Evolutionary conservation across 2,329 filamentous ascomycete genomes (phyloP).

Genomic region (Phyllosticta citrichinensis): DNA sequence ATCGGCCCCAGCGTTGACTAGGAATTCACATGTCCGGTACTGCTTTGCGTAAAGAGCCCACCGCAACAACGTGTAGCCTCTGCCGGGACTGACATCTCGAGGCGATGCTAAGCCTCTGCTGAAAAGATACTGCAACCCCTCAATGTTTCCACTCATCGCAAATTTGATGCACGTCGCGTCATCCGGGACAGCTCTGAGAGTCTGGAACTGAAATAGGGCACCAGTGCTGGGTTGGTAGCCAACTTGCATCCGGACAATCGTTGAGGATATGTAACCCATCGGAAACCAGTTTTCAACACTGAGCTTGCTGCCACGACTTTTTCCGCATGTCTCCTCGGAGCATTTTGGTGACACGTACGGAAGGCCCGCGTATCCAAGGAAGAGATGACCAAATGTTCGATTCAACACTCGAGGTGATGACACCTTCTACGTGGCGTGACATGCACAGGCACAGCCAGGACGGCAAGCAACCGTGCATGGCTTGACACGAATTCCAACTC

Average conservation of each 20-base stretch:
- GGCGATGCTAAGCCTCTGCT: conserved; percentile 21
- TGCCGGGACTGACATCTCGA: conserved; percentile 22
- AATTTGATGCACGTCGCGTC: conserved; percentile 21
- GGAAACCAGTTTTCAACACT: conserved; percentile 27
- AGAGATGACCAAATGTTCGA: conserved; percentile 8
- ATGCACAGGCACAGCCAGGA: conserved; percentile 15
- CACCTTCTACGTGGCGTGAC: conserved; percentile 16
- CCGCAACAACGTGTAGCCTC: conserved; percentile 25
- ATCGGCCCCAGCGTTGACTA: conserved; percentile 22
- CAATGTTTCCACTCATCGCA: conserved; percentile 22
- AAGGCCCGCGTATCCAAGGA: conserved; percentile 21
- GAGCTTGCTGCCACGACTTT: conserved; percentile 15
- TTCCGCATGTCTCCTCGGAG: conserved; percentile 15
- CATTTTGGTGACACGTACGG: conserved; percentile 19
- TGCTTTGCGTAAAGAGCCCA: conserved; percentile 27
- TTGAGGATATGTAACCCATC: conserved; percentile 16
- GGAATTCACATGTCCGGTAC: conserved; percentile 21
- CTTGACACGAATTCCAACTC: conserved; percentile 10
- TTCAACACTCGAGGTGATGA: conserved; percentile 1
- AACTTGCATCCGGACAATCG: conserved; percentile 19
- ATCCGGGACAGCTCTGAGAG: conserved; percentile 21
- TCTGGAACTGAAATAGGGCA: conserved; percentile 19
- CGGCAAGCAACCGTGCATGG: conserved; percentile 13
- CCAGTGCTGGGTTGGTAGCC: conserved; percentile 16
- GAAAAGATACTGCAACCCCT: conserved; percentile 23